phyloP scores from a whole-genome alignment of 805 yeast species.

The Metschnikowia shivogae region DNA sequence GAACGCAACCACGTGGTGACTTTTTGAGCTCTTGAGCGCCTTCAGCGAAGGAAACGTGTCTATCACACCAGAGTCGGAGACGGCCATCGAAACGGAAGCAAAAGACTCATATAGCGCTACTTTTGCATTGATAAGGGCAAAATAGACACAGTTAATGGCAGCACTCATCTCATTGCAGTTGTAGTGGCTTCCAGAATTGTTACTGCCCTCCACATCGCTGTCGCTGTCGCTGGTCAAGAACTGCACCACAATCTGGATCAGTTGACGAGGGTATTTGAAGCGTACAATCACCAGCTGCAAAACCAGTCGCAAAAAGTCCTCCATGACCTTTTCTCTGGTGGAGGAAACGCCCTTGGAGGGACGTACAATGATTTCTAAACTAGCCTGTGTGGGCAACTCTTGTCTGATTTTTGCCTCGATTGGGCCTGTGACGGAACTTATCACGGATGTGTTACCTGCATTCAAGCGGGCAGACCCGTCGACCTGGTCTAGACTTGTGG shows the following conservation, averaged over 20 bases:
- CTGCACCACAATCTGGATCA: conserved; percentile 41
- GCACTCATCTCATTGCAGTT: conserved; percentile 56
- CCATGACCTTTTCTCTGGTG: conserved; percentile 73
- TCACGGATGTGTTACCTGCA: conserved; percentile 50
- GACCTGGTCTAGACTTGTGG: conserved; percentile 46
- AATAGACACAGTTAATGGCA: conserved; percentile 65
- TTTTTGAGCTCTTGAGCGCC: conserved; percentile 41
- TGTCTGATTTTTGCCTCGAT: conserved; percentile 79
- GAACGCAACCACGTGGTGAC: conserved; percentile 66
- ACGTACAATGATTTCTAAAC: conserved; percentile 71
- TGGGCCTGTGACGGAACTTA: conserved; percentile 87
- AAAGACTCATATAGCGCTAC: conserved; percentile 64
- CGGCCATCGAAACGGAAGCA: conserved; percentile 47
- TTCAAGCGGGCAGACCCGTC: conserved; percentile 75
- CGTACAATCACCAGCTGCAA: conserved; percentile 58
- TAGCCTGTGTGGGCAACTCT: conserved; percentile 75
- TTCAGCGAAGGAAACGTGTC: conserved; percentile 42
- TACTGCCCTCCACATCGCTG: conserved; percentile 14
- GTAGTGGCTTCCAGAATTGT: conserved; percentile 21
- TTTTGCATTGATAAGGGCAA: conserved; percentile 80
- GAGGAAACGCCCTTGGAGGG: conserved; percentile 75
- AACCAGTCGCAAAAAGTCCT: conserved; percentile 62
- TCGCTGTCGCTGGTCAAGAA: conserved; percentile 30
- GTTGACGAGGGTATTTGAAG: conserved; percentile 71
- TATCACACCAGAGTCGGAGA: conserved; percentile 24